phyloP scores from a whole-genome alignment of 2,329 filamentous ascomycete genomes.

The Claviceps humidiphila region DNA sequence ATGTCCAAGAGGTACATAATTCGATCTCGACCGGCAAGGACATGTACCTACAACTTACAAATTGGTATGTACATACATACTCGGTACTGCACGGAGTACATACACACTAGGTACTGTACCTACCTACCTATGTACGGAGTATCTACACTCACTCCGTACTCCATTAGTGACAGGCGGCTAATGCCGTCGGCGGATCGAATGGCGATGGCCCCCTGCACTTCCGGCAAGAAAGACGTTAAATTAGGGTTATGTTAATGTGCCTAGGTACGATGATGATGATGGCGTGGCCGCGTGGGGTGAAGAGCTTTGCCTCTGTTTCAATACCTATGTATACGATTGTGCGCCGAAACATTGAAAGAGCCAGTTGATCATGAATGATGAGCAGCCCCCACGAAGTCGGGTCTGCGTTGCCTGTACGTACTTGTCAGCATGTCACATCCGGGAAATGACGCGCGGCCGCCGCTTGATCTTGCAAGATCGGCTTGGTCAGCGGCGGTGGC shows the following conservation, averaged over 20 bases:
- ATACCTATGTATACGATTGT: background rate
- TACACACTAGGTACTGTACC: too few species aligned
- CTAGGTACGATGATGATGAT: background rate
- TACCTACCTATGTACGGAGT: background rate
- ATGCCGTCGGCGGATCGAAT: background rate
- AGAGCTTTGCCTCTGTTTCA: background rate
- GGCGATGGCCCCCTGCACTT: background rate
- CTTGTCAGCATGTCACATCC: background rate
- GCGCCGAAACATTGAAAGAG: background rate
- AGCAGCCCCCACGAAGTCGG: background rate
- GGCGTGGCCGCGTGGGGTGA: background rate
- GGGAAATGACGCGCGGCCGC: background rate
- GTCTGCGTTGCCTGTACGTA: background rate
- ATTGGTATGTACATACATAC: too few species aligned
- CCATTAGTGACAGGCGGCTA: background rate
- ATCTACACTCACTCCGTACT: background rate
- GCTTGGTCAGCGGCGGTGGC: too few species aligned
- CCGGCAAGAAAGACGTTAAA: background rate
- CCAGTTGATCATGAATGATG: background rate
- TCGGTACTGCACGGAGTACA: too few species aligned
- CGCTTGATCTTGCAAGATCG: too few species aligned
- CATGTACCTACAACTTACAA: background rate
- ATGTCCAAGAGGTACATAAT: background rate
- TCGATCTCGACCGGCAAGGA: background rate
- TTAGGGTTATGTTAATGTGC: background rate